Percentiles rank a stretch among this genome's conserved stretches.
Evolutionary conservation across 352 stramenopile genomes (phyloP).

Genomic region (Phytophthora pini): DNA sequence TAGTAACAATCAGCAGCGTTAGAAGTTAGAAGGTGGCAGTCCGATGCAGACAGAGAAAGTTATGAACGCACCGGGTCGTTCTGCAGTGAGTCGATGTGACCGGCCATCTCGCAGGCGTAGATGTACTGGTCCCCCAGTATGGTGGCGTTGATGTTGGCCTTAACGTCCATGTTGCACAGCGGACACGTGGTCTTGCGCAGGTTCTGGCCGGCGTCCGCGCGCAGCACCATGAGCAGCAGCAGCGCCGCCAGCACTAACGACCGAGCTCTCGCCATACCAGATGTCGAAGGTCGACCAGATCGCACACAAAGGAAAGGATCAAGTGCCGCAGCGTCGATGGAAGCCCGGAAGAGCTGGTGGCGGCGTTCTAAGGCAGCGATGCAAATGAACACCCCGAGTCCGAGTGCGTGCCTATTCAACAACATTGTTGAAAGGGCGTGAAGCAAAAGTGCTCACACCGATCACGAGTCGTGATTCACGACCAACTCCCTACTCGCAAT

Average conservation of each 20-base stretch:
- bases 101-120: constrained; percentile 87
- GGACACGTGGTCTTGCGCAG: constrained; percentile 62
- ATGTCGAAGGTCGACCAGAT: constrained; percentile 10
- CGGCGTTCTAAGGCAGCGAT: constrained; percentile 4
- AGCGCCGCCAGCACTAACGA: constrained; percentile 30
- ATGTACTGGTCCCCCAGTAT: constrained; percentile 77
- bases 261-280: constrained; percentile 29
- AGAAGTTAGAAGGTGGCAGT: background rate
- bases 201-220: constrained; percentile 50
- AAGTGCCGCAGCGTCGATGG: constrained; percentile 20
- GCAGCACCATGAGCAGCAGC: constrained; percentile 29
- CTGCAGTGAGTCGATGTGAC: constrained; percentile 79
- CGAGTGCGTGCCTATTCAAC: too few relatives aligned
- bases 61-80: constrained; percentile 65
- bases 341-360: constrained; percentile 8
- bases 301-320: constrained; percentile 13
- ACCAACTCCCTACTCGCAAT: too few relatives aligned
- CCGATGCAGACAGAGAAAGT: background rate
- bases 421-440: too few relatives aligned
- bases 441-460: too few relatives aligned
- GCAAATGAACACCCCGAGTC: constrained; percentile 10
- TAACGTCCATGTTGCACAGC: constrained; percentile 68
- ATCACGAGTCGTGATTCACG: too few relatives aligned
- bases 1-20: constrained; percentile 1
- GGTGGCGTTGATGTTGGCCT: constrained; percentile 60